Base-by-base conservation (phyloP, 2,329 filamentous ascomycete species). In the Pseudopithomyces maydicus region DNA sequence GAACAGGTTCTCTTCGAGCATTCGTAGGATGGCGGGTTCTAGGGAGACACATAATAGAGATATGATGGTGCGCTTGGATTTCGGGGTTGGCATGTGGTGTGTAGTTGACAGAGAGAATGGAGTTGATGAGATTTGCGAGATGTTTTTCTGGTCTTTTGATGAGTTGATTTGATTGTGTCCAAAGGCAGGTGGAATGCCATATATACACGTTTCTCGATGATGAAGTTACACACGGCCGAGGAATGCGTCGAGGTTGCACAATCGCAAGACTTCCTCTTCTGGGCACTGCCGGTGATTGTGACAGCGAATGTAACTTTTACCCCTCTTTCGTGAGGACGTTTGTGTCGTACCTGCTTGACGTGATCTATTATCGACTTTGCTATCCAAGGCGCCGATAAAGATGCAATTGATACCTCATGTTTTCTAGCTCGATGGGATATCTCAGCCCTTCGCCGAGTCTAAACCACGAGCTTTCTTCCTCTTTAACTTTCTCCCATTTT, bases 341-440 rank as follows among this genome's bases (percentile, higher is more conserved):
- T 38, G 12, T 38, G 7, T 41, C 17, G 4, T 17, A 19, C n/a
- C n/a, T 6, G 15, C 15, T 20, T 42, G 15, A 42, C 11, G n/a
- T 23, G 12, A 10, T 32, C 22, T 22, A 6, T n/a, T 23, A 33
- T 3, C 35, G 5, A 8, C 36, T 15, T n/a, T 11, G 10, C 46
- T 32, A 49, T 32, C 35, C 52, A 12, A 64, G 6, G 20, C 66
- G 50, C 19, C 54, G 61, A 52, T 97, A 98, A 15, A 97, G 72
- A 79, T 97, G 92, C 66, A 97, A 82, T 76, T 98, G 94, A 76
- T 94, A 97, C 45, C 93, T 87, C 93, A 97, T 97, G 72, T 97
- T 91, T 79, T 98, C 94, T 71, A 98, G 78, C 50, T 88, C 84
- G 67, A 97, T 92, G 7, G 92, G 90, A 77, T 97, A 98, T 39